Conservation (phyloP, 495 filamentous ascomycete species). For the Bacidia rubella region DNA sequence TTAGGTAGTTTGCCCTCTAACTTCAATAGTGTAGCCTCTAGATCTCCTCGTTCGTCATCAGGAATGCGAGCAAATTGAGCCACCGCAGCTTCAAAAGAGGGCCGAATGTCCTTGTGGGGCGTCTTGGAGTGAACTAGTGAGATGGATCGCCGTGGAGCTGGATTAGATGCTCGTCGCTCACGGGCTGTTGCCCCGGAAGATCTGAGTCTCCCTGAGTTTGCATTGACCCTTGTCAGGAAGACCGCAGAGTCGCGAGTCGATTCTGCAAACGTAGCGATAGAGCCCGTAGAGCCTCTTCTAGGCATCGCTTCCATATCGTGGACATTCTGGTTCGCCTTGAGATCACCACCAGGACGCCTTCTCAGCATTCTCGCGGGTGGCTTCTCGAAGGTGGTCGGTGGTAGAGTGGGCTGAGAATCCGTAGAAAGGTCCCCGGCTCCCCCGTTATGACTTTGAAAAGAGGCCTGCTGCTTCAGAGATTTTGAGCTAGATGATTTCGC, state of each 20-base stretch:
- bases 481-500: too few species aligned
- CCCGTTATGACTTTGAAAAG: too few species aligned
- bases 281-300: conserved; percentile 58
- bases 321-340: conserved; percentile 65
- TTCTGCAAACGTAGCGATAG: conserved; percentile 53
- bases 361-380: conserved; percentile 47
- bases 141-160: conserved; percentile 26
- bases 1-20: conserved; percentile 78
- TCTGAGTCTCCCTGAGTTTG: conserved; percentile 5
- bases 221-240: conserved; percentile 23
- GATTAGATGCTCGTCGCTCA: conserved; percentile 16
- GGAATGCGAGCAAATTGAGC: conserved; percentile 79
- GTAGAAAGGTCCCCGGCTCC: background rate
- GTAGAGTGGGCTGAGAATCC: background rate
- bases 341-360: conserved; percentile 76
- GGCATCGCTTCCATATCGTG: conserved; percentile 48
- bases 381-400: conserved; percentile 25
- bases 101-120: conserved; percentile 61
- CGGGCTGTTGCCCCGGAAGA: conserved; percentile 2
- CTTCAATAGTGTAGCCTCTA: conserved; percentile 83
- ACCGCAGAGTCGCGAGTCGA: conserved; percentile 49
- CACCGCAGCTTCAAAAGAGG: conserved; percentile 83
- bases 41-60: conserved; percentile 85
- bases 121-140: conserved; percentile 65
- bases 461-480: too few species aligned